A percentile compares a stretch with the other conserved stretches of the same genome.
Conservation (phyloP, 2,329 filamentous ascomycete species). For the Pezizomycotina sp. region DNA sequence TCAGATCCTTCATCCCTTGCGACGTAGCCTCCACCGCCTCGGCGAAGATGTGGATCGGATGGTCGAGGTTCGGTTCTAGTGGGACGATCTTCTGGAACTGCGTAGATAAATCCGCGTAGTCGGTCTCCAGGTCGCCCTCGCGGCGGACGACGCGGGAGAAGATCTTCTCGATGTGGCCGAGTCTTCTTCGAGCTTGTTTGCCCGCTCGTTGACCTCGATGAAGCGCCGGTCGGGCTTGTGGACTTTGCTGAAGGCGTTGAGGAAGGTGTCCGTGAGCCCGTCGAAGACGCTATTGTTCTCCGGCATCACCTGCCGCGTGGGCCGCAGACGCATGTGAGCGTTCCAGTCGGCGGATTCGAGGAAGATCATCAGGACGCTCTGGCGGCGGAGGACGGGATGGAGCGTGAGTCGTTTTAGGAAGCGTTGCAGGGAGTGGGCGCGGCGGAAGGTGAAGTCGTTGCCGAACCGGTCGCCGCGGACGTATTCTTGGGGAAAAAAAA, state of each 20-base stretch:
- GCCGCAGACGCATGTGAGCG: conserved; percentile 71
- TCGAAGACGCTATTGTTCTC: conserved; percentile 64
- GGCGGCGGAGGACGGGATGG: conserved; percentile 74
- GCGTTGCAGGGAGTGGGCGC: conserved; percentile 77
- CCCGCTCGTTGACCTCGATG: conserved; percentile 79
- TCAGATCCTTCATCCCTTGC: conserved; percentile 58
- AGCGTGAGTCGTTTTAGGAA: conserved; percentile 75
- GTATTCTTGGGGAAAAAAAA: conserved; percentile 46
- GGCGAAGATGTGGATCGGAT: conserved; percentile 69
- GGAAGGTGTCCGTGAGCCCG: conserved; percentile 85
- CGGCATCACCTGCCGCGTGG: conserved; percentile 41
- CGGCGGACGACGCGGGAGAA: conserved; percentile 75
- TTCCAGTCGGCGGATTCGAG: conserved; percentile 94
- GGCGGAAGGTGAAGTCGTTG: conserved; percentile 72
- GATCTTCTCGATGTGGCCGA: conserved; percentile 89
- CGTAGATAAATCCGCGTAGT: conserved; percentile 75
- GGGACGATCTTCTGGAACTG: conserved; percentile 89
- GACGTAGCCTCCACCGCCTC: conserved; percentile 71
- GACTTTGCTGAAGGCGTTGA: conserved; percentile 93
- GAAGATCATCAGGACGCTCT: conserved; percentile 69
- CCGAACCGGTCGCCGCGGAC: conserved; percentile 93
- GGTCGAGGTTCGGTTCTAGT: conserved; percentile 74
- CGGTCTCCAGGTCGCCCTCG: conserved; percentile 70
- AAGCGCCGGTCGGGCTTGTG: conserved; percentile 92
- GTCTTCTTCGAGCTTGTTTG: conserved; percentile 88